A percentile compares a stretch with the other conserved stretches of the same genome.
Evolutionary conservation across 495 filamentous ascomycete species (phyloP).

Genomic region (Talaromyces wortmannii): DNA sequence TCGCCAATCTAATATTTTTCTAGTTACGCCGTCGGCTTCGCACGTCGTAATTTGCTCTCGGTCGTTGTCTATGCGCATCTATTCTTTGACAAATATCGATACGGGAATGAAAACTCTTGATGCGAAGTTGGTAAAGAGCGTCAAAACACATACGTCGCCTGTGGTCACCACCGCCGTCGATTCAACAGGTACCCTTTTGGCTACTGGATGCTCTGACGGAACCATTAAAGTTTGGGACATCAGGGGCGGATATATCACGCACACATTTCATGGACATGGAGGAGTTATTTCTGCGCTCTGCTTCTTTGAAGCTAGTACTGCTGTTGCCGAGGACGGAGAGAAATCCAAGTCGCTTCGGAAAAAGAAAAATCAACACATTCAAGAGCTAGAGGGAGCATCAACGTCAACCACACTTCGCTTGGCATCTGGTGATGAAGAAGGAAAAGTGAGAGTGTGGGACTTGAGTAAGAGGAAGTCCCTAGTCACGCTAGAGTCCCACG

Average conservation of each 20-base stretch:
- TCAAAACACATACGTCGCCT: constrained; percentile 87
- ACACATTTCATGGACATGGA: constrained; percentile 88
- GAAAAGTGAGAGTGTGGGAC: constrained; percentile 87
- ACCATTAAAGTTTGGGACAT: constrained; percentile 97
- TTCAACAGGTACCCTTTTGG: constrained; percentile 78
- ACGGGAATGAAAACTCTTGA: constrained; percentile 46
- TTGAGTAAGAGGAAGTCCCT: constrained; percentile 73
- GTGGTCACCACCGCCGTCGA: constrained; percentile 81
- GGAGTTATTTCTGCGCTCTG: constrained; percentile 83
- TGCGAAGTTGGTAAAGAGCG: constrained; percentile 61
- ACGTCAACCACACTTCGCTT: constrained; percentile 58
- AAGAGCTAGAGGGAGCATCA: constrained; percentile 2
- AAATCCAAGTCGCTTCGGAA: background rate
- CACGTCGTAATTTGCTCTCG: constrained; percentile 88
- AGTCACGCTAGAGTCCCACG: constrained; percentile 80
- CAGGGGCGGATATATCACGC: constrained; percentile 79
- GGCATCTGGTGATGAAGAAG: constrained; percentile 88
- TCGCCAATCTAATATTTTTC: background rate
- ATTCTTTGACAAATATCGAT: constrained; percentile 56
- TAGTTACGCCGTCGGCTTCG: constrained; percentile 80
- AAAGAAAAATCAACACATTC: constrained; percentile 13
- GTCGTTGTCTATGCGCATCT: constrained; percentile 90
- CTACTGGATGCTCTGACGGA: constrained; percentile 88
- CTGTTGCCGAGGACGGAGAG: background rate
- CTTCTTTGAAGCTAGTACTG: constrained; percentile 67